phyloP scores from a whole-genome alignment of 2,329 filamentous ascomycete species.

The Conoideocrella luteorostrata region DNA sequence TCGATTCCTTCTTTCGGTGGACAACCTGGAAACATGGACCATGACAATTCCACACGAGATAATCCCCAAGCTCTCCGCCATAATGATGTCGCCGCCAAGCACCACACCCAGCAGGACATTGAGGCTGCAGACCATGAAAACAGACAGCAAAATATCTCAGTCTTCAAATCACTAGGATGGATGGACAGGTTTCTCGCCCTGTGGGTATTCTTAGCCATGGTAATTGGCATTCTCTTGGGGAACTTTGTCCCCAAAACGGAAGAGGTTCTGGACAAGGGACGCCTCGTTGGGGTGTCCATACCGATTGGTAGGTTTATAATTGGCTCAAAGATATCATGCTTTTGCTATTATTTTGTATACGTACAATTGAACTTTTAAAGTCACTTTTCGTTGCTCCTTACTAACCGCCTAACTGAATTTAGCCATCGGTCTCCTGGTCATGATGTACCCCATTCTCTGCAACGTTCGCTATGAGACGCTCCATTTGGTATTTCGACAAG shows the following conservation, averaged over 20 bases:
- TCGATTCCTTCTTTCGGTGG: no score
- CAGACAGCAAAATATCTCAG: constrained; percentile 21
- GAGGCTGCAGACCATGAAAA: no score
- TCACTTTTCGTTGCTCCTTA: no score
- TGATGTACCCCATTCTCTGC: constrained; percentile 93
- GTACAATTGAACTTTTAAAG: no score
- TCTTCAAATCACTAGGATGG: constrained; percentile 49
- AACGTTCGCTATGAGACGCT: constrained; percentile 75
- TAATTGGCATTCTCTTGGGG: constrained; percentile 65
- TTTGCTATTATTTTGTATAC: no score
- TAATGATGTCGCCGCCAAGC: neutral
- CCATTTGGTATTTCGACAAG: constrained; percentile 56
- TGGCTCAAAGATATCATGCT: no score
- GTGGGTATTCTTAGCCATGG: constrained; percentile 77
- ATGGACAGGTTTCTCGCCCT: constrained; percentile 59
- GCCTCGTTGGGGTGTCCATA: constrained; percentile 63
- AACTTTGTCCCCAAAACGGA: constrained; percentile 64
- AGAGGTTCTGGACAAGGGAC: constrained; percentile 58
- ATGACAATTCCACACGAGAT: no score
- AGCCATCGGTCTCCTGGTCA: constrained; percentile 76
- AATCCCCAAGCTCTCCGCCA: neutral
- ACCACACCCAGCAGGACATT: neutral
- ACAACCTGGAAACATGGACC: no score
- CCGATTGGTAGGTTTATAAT: constrained; percentile 51
- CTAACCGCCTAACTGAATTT: neutral